Evolutionary conservation across 31 red algal genomes (phyloP).

Genomic region (Asparagopsis taxiformis): DNA sequence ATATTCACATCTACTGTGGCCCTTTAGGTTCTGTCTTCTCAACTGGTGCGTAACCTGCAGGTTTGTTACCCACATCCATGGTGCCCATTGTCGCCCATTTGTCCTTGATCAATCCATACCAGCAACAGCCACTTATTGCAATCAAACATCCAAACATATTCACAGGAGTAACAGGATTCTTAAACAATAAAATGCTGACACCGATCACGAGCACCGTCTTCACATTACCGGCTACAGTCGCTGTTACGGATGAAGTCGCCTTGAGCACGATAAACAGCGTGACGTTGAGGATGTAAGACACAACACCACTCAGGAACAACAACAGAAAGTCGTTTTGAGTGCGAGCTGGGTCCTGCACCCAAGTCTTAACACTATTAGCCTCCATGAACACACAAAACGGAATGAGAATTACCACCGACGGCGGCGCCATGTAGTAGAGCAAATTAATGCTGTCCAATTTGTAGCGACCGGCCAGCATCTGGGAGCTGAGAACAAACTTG

Average conservation of each 20-base stretch:
- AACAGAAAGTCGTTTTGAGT: slow-evolving; percentile 41
- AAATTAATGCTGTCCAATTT: slow-evolving; percentile 81
- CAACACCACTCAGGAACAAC: slow-evolving; percentile 61
- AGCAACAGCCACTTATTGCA: slow-evolving; percentile 77
- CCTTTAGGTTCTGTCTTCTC: slow-evolving; percentile 47
- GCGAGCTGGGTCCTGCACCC: slow-evolving; percentile 46
- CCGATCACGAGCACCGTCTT: slow-evolving; percentile 89
- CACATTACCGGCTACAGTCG: slow-evolving; percentile 87
- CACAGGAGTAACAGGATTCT: slow-evolving; percentile 74
- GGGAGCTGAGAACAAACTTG: slow-evolving; percentile 85
- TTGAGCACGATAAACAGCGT: slow-evolving; percentile 87
- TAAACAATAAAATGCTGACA: slow-evolving; percentile 77
- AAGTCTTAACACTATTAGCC: slow-evolving; percentile 21
- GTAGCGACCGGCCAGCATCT: slow-evolving; percentile 79
- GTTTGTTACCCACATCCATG: slow-evolving; percentile 45
- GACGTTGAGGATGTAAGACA: slow-evolving; percentile 80
- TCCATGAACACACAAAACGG: slow-evolving; percentile 58
- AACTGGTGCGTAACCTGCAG: slow-evolving; percentile 28
- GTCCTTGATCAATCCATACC: slow-evolving; percentile 83
- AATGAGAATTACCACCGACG: slow-evolving; percentile 56
- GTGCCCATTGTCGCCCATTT: slow-evolving; percentile 92
- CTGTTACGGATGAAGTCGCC: slow-evolving; percentile 81
- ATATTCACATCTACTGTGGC: slow-evolving; percentile 13
- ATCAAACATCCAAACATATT: slow-evolving; percentile 81
- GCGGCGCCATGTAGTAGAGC: slow-evolving; percentile 83